Evolutionary conservation across 352 stramenopile species (phyloP).

Genomic region (Pythium chondricola): DNA sequence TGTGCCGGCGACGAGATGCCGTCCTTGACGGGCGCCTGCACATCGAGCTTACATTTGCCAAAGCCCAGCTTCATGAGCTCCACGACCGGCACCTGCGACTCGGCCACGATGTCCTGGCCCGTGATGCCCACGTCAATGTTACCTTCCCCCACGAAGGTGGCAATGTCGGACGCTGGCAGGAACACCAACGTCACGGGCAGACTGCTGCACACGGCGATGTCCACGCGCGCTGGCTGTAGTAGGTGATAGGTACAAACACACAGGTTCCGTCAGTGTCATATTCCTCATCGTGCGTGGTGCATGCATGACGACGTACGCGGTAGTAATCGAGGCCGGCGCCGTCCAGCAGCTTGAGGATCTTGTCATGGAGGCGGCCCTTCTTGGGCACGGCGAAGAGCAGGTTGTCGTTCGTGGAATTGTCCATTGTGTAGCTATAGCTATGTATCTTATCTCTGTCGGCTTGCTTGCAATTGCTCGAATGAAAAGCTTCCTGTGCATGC

Average conservation of each 20-base stretch:
- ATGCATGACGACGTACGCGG: constrained; percentile 77
- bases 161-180: constrained; percentile 95
- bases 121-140: constrained; percentile 99
- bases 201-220: constrained; percentile 91
- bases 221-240: constrained; percentile 67
- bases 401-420: constrained; percentile 40
- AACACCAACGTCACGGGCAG: constrained; percentile 97
- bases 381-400: constrained; percentile 95
- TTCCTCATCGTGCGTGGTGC: too few relatives aligned
- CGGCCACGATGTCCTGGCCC: constrained; percentile 92
- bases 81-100: constrained; percentile 88
- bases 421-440: constrained; percentile 7
- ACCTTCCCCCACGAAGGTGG: constrained; percentile 96
- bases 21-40: constrained; percentile 92
- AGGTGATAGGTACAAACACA: neutral
- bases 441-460: too few relatives aligned
- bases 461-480: too few relatives aligned
- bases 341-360: constrained; percentile 94
- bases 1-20: constrained; percentile 71
- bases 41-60: constrained; percentile 93
- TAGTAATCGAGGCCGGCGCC: constrained; percentile 95
- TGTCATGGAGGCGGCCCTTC: constrained; percentile 96
- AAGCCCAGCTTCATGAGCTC: constrained; percentile 94
- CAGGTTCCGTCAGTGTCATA: neutral
- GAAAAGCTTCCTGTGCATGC: too few relatives aligned